Base-by-base conservation (phyloP, 2,329 filamentous ascomycete genomes). In the Cadophora gregata region DNA sequence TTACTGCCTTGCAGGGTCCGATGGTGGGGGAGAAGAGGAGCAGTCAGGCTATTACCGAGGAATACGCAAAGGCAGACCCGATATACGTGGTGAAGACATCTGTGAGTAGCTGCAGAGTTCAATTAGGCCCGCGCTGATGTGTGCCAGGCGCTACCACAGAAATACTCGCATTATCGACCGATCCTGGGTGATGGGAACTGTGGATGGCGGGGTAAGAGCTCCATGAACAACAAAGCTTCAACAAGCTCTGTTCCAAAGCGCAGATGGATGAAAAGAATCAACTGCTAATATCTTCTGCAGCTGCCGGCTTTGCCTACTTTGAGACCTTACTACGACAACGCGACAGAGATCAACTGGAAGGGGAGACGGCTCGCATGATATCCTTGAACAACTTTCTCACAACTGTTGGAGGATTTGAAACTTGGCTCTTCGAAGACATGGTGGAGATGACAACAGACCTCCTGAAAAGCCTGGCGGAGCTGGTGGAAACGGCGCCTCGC, bases 181-280 rank as follows among this genome's bases (percentile, higher is more conserved):
- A 88, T 97, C 78, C 90, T 91, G 79, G 95, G 96, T 62, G 95
- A 98, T 80, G 96, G 96, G 67, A 96, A 97, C 78, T 98, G 96
- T 80, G 96, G 95, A 75, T 98, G 96, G 95, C 88, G 95, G 90
- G 96, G 95, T 97, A 85, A 83, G 89, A 81, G 70, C 71, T 55
- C 66, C 70, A 59, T 67, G 67, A 69, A 45, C 61, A 65, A n/a
- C 62, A 38, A 67, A 65, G 58, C 63, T 67, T 64, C 56, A 53
- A 64, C 48, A 33, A 59, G 21, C 12, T 31, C 31, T 27, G 12
- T 25, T 31, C n/a, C 3, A 12, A 25, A 16, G 21, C 19, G 45
- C 31, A 33, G 25, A 48, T 42, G 24, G 53, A 60, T 19, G 53
- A n/a, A 3, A 42, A 6, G 70, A n/a, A 51, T 58, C 68, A 61